Percentiles rank a stretch among this genome's conserved stretches.
Conservation (phyloP, 2,329 filamentous ascomycete species). For the Dactylellina cionopaga region DNA sequence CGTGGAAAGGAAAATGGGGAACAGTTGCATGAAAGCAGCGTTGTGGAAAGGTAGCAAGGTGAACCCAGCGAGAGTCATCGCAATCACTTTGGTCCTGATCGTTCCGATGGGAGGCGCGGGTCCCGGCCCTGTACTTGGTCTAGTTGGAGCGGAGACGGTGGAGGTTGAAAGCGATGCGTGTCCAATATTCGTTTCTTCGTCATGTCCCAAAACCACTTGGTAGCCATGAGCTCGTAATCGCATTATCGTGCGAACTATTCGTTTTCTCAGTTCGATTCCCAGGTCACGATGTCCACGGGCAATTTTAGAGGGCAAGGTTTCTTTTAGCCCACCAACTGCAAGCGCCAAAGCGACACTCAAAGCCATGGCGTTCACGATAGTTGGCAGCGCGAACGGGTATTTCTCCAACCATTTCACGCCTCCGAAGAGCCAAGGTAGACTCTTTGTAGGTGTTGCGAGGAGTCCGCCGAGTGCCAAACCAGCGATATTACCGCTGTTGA, state of each 20-base stretch:
- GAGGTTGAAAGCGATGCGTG: not conserved
- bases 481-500: slow-evolving; percentile 73
- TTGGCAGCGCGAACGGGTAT: slow-evolving; percentile 69
- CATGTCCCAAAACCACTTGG: not conserved
- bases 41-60: slow-evolving; percentile 78
- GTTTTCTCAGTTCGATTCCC: slow-evolving; percentile 30
- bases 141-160: slow-evolving; percentile 50
- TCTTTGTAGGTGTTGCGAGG: slow-evolving; percentile 63
- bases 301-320: slow-evolving; percentile 34
- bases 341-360: slow-evolving; percentile 27
- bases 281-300: slow-evolving; percentile 21
- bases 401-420: slow-evolving; percentile 62
- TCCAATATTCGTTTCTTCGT: slow-evolving; percentile 22
- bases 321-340: slow-evolving; percentile 36
- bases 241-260: slow-evolving; percentile 3
- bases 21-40: slow-evolving; percentile 79
- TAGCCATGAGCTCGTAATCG: slow-evolving; percentile 24
- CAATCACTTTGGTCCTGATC: slow-evolving; percentile 68
- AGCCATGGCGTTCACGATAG: slow-evolving; percentile 64
- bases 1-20: slow-evolving; percentile 80
- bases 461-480: slow-evolving; percentile 67
- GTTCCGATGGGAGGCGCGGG: slow-evolving; percentile 66
- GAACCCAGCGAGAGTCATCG: slow-evolving; percentile 69
- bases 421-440: slow-evolving; percentile 64
- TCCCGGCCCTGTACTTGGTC: slow-evolving; percentile 49